phyloP scores from a whole-genome alignment of 192 early-diverging fungal genomes.

The Entomortierella chlamydospora region DNA sequence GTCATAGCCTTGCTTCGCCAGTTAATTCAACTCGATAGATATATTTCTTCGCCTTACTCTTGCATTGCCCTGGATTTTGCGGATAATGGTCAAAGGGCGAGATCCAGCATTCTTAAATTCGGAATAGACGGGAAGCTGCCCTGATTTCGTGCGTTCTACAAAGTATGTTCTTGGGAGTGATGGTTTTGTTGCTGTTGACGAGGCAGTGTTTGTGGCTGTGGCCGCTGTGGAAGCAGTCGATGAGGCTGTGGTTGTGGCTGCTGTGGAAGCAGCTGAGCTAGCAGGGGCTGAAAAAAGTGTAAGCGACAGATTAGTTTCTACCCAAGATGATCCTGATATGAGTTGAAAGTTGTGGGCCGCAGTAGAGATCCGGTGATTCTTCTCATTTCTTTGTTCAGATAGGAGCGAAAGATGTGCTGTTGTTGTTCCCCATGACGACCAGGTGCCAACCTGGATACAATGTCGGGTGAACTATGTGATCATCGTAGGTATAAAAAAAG shows the following conservation, averaged over 20 bases:
- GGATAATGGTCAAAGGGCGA: conserved; percentile 71
- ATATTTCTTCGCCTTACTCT: conserved; percentile 45
- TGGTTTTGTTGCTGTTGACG: conserved; percentile 5
- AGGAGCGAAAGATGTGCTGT: conserved; percentile 1
- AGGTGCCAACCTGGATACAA: neutral
- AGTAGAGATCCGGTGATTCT: too few species aligned
- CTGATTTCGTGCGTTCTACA: conserved; percentile 69
- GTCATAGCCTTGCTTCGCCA: too few species aligned
- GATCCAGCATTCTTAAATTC: conserved; percentile 76
- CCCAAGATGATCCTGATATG: too few species aligned
- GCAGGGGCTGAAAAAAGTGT: neutral
- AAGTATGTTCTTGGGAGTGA: conserved; percentile 63
- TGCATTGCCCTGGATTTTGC: conserved; percentile 77
- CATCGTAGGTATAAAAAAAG: neutral
- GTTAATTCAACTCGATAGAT: too few species aligned
- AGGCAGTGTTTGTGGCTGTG: neutral
- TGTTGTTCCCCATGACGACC: neutral
- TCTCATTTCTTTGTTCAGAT: neutral
- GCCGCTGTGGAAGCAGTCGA: neutral
- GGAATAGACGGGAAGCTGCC: conserved; percentile 76
- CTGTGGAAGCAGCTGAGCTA: neutral
- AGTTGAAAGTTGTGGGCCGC: too few species aligned
- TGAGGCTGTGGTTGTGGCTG: conserved; percentile 2
- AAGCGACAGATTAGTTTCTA: too few species aligned
- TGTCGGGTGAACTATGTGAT: neutral